Evolutionary conservation across 169 alveolate species (phyloP).

Genomic region (Pseudocohnilembus persalinus): DNA sequence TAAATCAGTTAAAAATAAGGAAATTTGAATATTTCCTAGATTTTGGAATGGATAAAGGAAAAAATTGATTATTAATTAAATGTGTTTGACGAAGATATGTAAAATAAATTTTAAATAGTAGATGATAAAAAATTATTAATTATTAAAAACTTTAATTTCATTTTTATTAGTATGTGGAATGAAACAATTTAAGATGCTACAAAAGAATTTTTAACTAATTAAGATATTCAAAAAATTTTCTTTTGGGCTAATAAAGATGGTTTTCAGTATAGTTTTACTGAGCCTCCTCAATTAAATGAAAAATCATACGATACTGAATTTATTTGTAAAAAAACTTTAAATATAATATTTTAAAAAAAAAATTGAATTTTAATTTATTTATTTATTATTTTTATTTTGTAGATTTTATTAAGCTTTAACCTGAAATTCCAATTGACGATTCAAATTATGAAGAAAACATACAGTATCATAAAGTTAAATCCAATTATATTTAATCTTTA

Average conservation of each 20-base stretch:
- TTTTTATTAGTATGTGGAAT: conserved; percentile 31
- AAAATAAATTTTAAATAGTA: conserved; percentile 2
- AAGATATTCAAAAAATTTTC: neutral
- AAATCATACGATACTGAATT: conserved; percentile 50
- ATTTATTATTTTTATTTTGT: too few species aligned
- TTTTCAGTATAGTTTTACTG: neutral
- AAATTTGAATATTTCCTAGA: too few species aligned
- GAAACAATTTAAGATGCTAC: neutral
- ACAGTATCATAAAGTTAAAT: conserved; percentile 55
- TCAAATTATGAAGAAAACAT: conserved; percentile 40
- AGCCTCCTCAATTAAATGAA: conserved; percentile 39
- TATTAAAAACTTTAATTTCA: neutral
- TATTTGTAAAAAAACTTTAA: neutral
- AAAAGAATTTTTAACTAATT: neutral
- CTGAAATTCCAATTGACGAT: conserved; percentile 45
- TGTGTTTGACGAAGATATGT: conserved; percentile 15
- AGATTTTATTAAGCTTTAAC: too few species aligned
- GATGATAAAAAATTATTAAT: neutral
- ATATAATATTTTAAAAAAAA: too few species aligned
- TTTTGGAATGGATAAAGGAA: conserved; percentile 9
- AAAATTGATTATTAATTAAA: conserved; percentile 1
- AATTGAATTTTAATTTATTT: too few species aligned
- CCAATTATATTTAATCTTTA: conserved; percentile 60
- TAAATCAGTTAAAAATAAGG: too few species aligned
- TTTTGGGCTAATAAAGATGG: conserved; percentile 38